Evolutionary conservation across 2,329 filamentous ascomycete genomes (phyloP), one percentile per base, ranked within the genome.

Genomic region (Cladobotryum protrusum): DNA sequence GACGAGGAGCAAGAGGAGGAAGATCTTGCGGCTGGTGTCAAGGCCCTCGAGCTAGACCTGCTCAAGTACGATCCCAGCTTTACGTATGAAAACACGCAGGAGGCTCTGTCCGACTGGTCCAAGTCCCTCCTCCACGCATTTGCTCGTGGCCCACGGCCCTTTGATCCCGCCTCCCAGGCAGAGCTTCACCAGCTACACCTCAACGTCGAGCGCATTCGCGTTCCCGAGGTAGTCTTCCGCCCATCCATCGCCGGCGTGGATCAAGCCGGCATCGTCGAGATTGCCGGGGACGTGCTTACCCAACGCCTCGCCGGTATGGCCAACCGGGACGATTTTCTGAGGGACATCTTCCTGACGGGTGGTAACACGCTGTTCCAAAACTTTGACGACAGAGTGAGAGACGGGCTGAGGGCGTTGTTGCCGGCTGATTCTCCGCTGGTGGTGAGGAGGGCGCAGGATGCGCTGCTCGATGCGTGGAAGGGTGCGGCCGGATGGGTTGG

Each of bases 1-100:
- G 89, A 93, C 54, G 91, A 96, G 57, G 87, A 92, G 60, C 90
- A 95, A 45, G 91, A 95, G 64, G 92, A 97, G 64, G 88, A 92
- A 66, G 92, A 97, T 61, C 78, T 96, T 0, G 79, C 81, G 50
- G 81, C 77, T 5, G 80, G 77, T 50, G 79, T 99, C 42, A 87
- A 87, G 63, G 75, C 73, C 2, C 80, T 96, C 12, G 93, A 99
- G 71, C 77, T 83, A 46, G 89, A 96, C 60, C 78, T 99, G 17
- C 80, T 99, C 29, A 76, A 86, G 61, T 86, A 93, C 67, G 93
- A 99, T 63, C 85, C 89, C 0, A 77, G 84, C 42, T 99, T 99
- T 63, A 91, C 86, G 2, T 92, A 97, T 67, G 85, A 96, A 56
- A 85, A 95, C 66, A 97, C 92, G 0, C 82, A 90, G 48, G 92